A percentile compares a stretch with the other conserved stretches of the same genome.
These are phyloP conservation scores for Rhynchospora tenuis DNA, from an alignment of 176 grass and related monocot genomes.

Conservation along the genomic window DNA sequence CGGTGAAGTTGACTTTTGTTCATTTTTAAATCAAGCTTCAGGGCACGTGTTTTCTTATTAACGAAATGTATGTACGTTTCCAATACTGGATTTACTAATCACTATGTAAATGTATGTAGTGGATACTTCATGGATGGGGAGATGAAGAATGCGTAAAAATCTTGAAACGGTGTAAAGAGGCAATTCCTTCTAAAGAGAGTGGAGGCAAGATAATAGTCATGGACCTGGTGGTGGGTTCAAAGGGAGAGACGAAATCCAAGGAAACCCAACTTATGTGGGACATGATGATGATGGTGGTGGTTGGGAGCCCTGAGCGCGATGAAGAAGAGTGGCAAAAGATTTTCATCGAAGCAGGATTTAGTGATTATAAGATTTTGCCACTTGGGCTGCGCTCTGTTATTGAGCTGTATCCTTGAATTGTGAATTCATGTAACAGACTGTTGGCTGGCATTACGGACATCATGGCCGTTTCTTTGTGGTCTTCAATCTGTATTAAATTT, in stretches of 20 bases:
- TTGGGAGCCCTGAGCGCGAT: slow-evolving; percentile 25
- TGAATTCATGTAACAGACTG: neutral
- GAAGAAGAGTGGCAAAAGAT: slow-evolving; percentile 42
- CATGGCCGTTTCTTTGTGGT: neutral
- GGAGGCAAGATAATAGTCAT: slow-evolving; percentile 42
- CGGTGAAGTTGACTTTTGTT: too few species aligned
- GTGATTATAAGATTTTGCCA: slow-evolving; percentile 29
- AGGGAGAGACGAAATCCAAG: neutral
- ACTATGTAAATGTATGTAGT: slow-evolving; percentile 20
- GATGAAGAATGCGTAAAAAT: slow-evolving; percentile 37
- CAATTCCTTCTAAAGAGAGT: slow-evolving; percentile 26
- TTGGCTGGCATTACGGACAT: neutral
- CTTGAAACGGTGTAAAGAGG: slow-evolving; percentile 30
- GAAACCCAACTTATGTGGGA: slow-evolving; percentile 25
- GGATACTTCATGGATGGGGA: slow-evolving; percentile 39
- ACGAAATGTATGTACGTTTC: neutral
- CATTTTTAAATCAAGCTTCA: too few species aligned
- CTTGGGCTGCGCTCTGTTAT: slow-evolving; percentile 34
- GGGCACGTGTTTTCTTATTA: too few species aligned
- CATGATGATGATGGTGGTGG: slow-evolving; percentile 24
- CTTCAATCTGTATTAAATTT: neutral
- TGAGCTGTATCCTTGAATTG: slow-evolving; percentile 34
- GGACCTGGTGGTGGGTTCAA: slow-evolving; percentile 33
- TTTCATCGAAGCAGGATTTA: slow-evolving; percentile 30
- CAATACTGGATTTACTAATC: neutral